Percentiles rank a stretch among this genome's conserved stretches.
phyloP scores from a whole-genome alignment of 2,329 filamentous ascomycete species.

The Fusarium sp. region DNA sequence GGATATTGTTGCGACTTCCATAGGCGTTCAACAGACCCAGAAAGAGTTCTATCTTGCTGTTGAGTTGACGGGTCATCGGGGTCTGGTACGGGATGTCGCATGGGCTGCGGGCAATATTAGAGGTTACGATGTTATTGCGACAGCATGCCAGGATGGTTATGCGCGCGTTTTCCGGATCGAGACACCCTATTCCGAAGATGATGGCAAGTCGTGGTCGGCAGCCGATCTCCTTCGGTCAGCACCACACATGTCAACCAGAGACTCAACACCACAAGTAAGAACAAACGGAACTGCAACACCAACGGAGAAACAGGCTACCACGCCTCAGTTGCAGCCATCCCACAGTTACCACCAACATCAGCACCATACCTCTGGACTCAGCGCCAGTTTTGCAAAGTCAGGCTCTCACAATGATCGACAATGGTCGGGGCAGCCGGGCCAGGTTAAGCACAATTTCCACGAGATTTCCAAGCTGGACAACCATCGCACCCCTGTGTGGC shows the following conservation, averaged over 20 bases:
- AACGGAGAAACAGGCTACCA: constrained; percentile 31
- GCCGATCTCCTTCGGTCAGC: constrained; percentile 53
- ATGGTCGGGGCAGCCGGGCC: constrained; percentile 67
- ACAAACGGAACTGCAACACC: constrained; percentile 40
- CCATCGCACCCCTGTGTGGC: constrained; percentile 77
- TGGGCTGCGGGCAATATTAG: constrained; percentile 94
- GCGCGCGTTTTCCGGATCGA: constrained; percentile 87
- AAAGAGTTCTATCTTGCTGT: constrained; percentile 87
- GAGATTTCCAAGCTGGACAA: constrained; percentile 73
- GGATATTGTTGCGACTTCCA: constrained; percentile 61
- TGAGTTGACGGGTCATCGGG: constrained; percentile 75
- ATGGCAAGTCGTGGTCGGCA: constrained; percentile 59
- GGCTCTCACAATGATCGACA: constrained; percentile 56
- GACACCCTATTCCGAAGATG: constrained; percentile 60
- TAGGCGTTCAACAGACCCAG: constrained; percentile 62
- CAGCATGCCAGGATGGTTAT: constrained; percentile 90
- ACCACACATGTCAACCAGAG: constrained; percentile 34
- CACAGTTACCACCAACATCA: constrained; percentile 46
- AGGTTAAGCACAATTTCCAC: constrained; percentile 68
- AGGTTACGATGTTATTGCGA: constrained; percentile 89
- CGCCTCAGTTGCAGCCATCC: constrained; percentile 37
- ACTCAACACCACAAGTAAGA: constrained; percentile 43
- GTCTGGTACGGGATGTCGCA: constrained; percentile 84
- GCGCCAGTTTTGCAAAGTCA: constrained; percentile 62
- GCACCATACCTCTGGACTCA: constrained; percentile 55